phyloP scores from a whole-genome alignment of 208 protist genomes.

The Leishmania turanica region DNA sequence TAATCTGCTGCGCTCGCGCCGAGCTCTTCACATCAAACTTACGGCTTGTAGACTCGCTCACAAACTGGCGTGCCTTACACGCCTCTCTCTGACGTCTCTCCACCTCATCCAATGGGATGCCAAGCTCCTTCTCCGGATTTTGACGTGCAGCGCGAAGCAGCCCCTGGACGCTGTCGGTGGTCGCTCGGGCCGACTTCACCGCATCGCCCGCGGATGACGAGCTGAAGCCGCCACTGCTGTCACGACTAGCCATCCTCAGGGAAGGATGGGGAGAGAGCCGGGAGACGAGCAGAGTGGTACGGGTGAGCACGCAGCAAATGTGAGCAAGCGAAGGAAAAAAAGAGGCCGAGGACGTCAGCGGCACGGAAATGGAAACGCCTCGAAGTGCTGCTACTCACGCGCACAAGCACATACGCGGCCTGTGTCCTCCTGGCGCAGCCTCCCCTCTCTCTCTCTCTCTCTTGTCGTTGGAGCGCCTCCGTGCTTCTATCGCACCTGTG shows the following conservation, averaged over 20 bases:
- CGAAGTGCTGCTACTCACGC: neutral
- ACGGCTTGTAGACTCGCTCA: slow-evolving; percentile 40
- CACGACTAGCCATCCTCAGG: neutral
- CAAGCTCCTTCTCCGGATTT: slow-evolving; percentile 68
- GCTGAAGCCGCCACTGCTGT: slow-evolving; percentile 3
- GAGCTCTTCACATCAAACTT: slow-evolving; percentile 85
- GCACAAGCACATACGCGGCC: neutral
- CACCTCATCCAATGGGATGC: slow-evolving; percentile 71
- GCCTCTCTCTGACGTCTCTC: slow-evolving; percentile 62
- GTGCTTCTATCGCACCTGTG: neutral
- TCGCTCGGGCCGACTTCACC: slow-evolving; percentile 41
- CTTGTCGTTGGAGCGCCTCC: neutral
- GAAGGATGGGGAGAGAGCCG: neutral
- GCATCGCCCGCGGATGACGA: slow-evolving; percentile 36
- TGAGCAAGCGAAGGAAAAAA: too few species aligned
- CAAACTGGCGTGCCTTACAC: slow-evolving; percentile 45
- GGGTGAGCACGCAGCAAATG: too few species aligned
- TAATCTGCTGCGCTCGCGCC: slow-evolving; percentile 83
- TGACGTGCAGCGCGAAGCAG: slow-evolving; percentile 40
- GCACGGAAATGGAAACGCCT: neutral
- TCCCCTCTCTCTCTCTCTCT: neutral
- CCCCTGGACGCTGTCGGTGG: slow-evolving; percentile 37
- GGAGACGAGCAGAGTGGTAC: neutral
- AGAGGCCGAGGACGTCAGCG: neutral
- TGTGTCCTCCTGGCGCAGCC: neutral